Evolutionary conservation across 805 yeast genomes (phyloP), one percentile per base, ranked within the genome.

Genomic region (Saccharomycopsis sp.): DNA sequence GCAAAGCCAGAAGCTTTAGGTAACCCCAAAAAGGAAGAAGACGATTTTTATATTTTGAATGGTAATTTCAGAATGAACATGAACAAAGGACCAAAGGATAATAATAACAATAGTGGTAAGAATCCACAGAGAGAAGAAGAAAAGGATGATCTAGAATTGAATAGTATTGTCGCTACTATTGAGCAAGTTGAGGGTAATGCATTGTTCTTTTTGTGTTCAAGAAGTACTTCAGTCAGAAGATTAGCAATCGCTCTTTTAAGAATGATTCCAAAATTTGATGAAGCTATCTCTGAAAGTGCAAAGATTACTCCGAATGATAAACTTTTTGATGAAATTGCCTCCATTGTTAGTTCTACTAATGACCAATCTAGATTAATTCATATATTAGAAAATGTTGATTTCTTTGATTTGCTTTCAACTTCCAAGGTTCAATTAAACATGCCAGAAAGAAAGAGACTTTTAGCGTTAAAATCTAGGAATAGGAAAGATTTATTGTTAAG

Each of bases 121-220:
- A 55, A 57, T 5, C 61, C 60, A 14, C 19, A 26, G n/a, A 45
- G 72, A 5, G 63, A 71, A 4, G 88, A 83, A 51, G 85, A 79
- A 46, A 26, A 32, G 13, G 41, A 39, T 21, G 51, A 47, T 23
- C 60, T 85, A 29, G 90, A 85, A 56, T 70, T 86, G 73, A 85
- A 85, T 53, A 79, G 78, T 38, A 78, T 87, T 14, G 79, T 86
- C 51, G 83, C 96, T 0, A 82, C 85, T 0, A 81, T 93, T 38
- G 97, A 93, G 61, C 97, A 90, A 51, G 85, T 90, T 7, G 98
- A 93, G 62, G 97, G 98, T 0, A 86, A 89, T 57, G 99, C 96
- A 0, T 63, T 93, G 24, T 93, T 86, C 56, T 90, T 94, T 57
- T 66, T 93, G 19, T 85, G 96, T 55, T 85, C 96, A 1, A 94